Evolutionary conservation across 2,329 filamentous ascomycete genomes (phyloP).

Genomic region (Aspergillus brasiliensis): DNA sequence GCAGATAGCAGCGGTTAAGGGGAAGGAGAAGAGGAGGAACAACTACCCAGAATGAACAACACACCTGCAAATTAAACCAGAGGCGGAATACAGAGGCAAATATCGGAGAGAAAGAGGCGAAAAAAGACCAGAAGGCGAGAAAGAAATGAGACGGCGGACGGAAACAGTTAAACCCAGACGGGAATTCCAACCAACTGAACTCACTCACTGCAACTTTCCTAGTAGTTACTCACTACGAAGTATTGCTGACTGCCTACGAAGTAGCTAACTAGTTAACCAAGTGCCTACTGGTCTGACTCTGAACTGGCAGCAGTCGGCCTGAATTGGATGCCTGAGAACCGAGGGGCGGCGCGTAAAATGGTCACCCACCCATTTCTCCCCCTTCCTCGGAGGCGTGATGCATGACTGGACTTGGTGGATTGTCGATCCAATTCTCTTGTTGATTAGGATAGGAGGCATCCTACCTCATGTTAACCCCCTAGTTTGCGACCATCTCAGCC

Average conservation of each 20-base stretch:
- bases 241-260: background rate
- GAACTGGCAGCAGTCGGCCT: background rate
- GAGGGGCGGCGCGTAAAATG: background rate
- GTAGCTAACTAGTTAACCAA: too few species aligned
- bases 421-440: too few species aligned
- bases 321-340: slow-evolving; percentile 3
- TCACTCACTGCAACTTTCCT: background rate
- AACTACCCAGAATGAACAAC: background rate
- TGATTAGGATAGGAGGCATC: too few species aligned
- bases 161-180: slow-evolving; percentile 9
- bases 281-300: background rate
- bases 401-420: too few species aligned
- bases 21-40: slow-evolving; percentile 3
- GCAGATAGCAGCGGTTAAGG: background rate
- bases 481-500: background rate
- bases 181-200: background rate
- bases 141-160: slow-evolving; percentile 10
- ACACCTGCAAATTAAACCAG: background rate
- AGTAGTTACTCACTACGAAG: background rate
- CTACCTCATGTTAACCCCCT: background rate
- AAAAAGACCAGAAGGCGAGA: slow-evolving; percentile 6
- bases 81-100: slow-evolving; percentile 1
- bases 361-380: background rate
- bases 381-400: too few species aligned
- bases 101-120: background rate